These are phyloP conservation scores for Leishmania braziliensis DNA, from an alignment of 208 protist species.

Conservation along the genomic window DNA sequence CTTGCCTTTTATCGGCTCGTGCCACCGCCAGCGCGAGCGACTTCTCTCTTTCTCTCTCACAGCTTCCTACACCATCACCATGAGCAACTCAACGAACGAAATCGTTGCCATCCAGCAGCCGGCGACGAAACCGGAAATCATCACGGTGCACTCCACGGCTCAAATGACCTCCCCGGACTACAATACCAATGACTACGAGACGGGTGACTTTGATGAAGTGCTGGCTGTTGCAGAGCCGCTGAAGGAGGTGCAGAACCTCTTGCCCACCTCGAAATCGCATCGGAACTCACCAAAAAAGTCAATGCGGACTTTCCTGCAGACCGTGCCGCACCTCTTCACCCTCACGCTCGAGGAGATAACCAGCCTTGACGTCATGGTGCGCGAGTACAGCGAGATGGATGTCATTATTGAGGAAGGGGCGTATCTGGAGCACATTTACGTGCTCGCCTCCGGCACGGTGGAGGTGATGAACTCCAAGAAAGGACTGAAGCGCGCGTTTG, in stretches of 20 bases:
- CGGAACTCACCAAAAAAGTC: conserved; percentile 26
- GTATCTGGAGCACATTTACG: conserved; percentile 76
- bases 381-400: conserved; percentile 85
- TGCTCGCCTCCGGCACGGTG: conserved; percentile 76
- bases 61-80: background rate
- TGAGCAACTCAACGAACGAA: background rate
- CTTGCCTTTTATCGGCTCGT: background rate
- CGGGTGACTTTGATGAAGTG: conserved; percentile 20
- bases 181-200: conserved; percentile 20
- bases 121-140: conserved; percentile 10
- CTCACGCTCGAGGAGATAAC: conserved; percentile 58
- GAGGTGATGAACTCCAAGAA: conserved; percentile 87
- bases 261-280: background rate
- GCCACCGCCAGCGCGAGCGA: background rate
- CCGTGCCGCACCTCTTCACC: conserved; percentile 77
- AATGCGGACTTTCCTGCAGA: conserved; percentile 73
- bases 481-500: conserved; percentile 65
- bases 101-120: background rate
- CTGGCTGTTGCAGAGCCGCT: conserved; percentile 34
- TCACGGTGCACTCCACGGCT: background rate
- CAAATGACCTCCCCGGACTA: conserved; percentile 16
- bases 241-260: conserved; percentile 23
- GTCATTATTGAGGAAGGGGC: conserved; percentile 76
- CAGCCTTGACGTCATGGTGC: conserved; percentile 67
- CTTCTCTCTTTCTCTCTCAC: background rate